phyloP scores from a whole-genome alignment of 1,139 yeast genomes.

The Magnusiomyces fungicola region DNA sequence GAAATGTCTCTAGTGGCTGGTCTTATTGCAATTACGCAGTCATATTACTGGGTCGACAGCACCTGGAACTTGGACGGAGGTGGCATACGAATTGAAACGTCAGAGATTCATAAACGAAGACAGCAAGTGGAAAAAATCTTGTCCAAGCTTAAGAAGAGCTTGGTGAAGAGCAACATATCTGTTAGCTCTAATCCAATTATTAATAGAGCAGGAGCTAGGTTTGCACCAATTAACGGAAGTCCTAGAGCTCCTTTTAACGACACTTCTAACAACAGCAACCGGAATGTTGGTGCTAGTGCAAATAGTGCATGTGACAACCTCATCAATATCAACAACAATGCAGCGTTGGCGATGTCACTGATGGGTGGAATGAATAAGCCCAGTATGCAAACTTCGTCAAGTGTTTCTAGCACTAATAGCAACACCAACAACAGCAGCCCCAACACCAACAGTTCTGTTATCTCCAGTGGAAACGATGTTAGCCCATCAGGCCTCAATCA shows the following conservation, averaged over 20 bases:
- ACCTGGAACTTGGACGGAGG: constrained; percentile 1
- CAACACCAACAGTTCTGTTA: neutral
- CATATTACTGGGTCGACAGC: constrained; percentile 1
- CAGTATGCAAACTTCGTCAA: too few relatives aligned
- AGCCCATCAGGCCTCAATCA: neutral
- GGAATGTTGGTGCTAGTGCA: neutral
- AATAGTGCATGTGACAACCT: neutral
- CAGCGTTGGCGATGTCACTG: neutral
- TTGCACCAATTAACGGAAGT: neutral
- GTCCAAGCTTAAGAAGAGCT: neutral
- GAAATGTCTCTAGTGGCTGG: constrained; percentile 1
- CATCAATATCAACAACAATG: neutral
- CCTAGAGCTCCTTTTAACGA: neutral
- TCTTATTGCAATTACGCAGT: neutral
- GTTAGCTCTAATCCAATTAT: neutral
- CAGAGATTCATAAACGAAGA: neutral
- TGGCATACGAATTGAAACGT: neutral
- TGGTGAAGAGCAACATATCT: neutral
- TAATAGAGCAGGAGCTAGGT: neutral
- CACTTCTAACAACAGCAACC: neutral
- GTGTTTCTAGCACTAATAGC: too few relatives aligned
- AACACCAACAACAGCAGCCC: neutral
- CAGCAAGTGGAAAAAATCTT: neutral
- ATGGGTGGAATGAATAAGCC: neutral
- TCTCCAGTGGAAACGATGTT: too few relatives aligned